Evolutionary conservation across 371 early-diverging fungal species (phyloP), one percentile per base, ranked within the genome.

Genomic region (Phascolomyces articulosus): DNA sequence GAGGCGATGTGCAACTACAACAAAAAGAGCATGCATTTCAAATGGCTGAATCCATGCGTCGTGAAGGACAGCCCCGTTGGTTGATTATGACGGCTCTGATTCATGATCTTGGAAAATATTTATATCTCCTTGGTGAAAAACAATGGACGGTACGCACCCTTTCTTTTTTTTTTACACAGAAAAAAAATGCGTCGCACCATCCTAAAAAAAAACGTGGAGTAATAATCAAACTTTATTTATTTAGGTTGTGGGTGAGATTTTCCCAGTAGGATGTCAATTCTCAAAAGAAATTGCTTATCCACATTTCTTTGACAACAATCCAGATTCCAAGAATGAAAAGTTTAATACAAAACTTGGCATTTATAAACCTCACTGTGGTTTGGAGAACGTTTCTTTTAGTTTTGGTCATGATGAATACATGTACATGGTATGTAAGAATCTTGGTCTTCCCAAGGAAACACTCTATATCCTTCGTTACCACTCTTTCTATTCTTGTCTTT

Each of bases 341-440:
- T 83, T 80, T 57, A 66, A 63, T 4, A 74, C 79, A 1, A 47
- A 67, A 13, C 75, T 72, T 44, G 88, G 88, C 11, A 80, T 87
- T 20, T 87, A 87, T 47, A 21, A 58, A 23, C 75, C 82, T n/a
- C 64, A 84, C 29, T 85, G 86, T 67, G 88, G 88, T 4, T 63
- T 87, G 1, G 74, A 77, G 21, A 67, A 80, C 0, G 73, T 87
- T 1, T 69, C 82, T 54, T 65, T 87, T 67, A 74, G 78, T 41
- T 87, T 75, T 63, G 88, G 88, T n/a, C 88, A 87, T 62, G 88
- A 87, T 49, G 88, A 87, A 58, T 87, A 87, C 53, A 49, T 87
- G 18, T 85, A 83, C 55, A 74, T 80, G 18, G 85, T 87, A 8
- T 69, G 74, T 55, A 80, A 86, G 63, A 55, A 72, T 15, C 34